These are phyloP conservation scores for Sordariomycetes sp. DNA, from an alignment of 2,329 filamentous ascomycete species.

Conservation along the genomic window DNA sequence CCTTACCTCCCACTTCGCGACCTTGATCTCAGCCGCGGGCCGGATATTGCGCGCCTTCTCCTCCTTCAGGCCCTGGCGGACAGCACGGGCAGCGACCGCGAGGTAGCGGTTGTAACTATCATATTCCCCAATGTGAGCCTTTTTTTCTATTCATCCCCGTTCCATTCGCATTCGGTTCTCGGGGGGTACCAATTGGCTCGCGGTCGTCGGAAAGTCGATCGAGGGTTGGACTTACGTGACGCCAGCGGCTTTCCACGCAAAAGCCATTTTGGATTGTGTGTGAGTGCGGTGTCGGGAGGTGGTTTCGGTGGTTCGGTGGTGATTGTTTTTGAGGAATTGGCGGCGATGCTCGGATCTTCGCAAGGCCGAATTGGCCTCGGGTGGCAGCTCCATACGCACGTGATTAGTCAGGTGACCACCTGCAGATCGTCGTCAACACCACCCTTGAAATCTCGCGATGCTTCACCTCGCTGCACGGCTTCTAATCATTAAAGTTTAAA, in stretches of 20 bases:
- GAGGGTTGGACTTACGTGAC: slow-evolving; percentile 65
- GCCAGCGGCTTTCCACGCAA: slow-evolving; percentile 97
- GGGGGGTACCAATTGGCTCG: background rate
- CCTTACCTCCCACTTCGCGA: slow-evolving; percentile 92
- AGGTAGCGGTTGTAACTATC: slow-evolving; percentile 99
- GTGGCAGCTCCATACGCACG: background rate
- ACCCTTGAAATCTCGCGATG: background rate
- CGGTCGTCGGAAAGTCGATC: background rate
- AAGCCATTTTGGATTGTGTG: slow-evolving; percentile 62
- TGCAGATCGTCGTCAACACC: background rate
- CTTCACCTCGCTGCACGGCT: too few species aligned
- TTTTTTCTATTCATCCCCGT: slow-evolving; percentile 8
- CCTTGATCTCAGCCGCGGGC: slow-evolving; percentile 79
- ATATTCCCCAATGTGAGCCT: slow-evolving; percentile 19
- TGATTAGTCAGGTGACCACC: background rate
- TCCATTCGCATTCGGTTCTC: background rate
- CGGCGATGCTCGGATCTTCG: slow-evolving; percentile 2
- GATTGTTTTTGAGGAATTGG: slow-evolving; percentile 3
- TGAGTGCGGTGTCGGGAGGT: background rate
- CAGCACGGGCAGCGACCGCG: slow-evolving; percentile 83
- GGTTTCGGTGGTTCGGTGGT: background rate
- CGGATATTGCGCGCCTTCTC: slow-evolving; percentile 76
- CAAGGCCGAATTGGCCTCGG: slow-evolving; percentile 5
- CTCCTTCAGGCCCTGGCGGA: slow-evolving; percentile 96
- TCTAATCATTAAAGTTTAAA: too few species aligned